Conservation (phyloP, 2,329 filamentous ascomycete genomes). For the Pseudopithomyces maydicus region DNA sequence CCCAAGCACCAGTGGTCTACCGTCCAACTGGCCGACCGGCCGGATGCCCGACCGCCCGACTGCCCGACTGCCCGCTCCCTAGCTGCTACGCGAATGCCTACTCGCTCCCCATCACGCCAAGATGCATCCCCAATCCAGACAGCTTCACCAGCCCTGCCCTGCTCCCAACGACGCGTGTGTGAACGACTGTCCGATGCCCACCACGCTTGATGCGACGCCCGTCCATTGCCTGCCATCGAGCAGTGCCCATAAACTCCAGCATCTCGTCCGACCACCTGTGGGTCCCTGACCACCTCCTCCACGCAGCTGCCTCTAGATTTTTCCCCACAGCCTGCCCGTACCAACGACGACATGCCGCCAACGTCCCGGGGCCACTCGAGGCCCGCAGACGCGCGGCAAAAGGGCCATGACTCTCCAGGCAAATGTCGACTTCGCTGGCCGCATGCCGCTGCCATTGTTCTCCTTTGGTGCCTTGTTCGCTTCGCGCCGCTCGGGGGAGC, state of each 20-base stretch:
- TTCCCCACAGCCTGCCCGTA: constrained; percentile 52
- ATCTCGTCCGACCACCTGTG: constrained; percentile 56
- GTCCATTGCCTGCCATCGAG: constrained; percentile 57
- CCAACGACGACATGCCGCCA: constrained; percentile 61
- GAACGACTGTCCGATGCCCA: constrained; percentile 17
- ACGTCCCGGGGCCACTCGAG: constrained; percentile 67
- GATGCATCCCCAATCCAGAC: constrained; percentile 4
- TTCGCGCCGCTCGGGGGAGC: constrained; percentile 23
- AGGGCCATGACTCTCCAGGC: constrained; percentile 57
- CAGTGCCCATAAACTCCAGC: constrained; percentile 51
- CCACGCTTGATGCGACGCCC: constrained; percentile 53
- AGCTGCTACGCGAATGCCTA: too few species aligned
- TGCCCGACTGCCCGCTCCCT: too few species aligned
- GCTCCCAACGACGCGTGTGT: background rate
- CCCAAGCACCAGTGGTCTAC: too few species aligned
- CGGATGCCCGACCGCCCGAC: too few species aligned
- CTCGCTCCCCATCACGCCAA: background rate
- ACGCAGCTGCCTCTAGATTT: constrained; percentile 58
- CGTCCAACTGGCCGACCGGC: too few species aligned
- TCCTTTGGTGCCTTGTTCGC: constrained; percentile 36
- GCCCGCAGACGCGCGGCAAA: constrained; percentile 60
- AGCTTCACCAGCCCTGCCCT: constrained; percentile 14
- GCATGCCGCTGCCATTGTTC: constrained; percentile 26
- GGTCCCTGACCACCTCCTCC: constrained; percentile 64
- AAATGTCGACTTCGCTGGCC: constrained; percentile 43